Conservation (phyloP, 805 yeast species). For the Diddensiella caesifluorescens region DNA sequence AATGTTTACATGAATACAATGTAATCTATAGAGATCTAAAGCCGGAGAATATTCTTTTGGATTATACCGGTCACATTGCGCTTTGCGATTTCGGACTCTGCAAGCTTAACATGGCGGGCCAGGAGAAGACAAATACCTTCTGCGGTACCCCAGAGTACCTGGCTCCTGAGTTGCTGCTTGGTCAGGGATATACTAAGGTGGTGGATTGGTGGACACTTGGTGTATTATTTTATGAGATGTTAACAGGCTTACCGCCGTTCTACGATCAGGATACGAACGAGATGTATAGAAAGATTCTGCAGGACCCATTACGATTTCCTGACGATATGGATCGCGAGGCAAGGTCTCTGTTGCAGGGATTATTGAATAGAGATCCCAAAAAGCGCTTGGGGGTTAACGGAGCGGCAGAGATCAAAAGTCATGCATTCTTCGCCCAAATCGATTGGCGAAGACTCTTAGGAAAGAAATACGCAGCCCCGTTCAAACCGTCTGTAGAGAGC, state of each 20-base stretch:
- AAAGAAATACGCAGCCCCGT: conserved; percentile 93
- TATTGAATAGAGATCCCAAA: conserved; percentile 80
- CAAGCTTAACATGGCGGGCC: conserved; percentile 87
- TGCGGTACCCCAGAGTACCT: conserved; percentile 98
- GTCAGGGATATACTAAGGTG: conserved; percentile 90
- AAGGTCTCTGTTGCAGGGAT: conserved; percentile 64
- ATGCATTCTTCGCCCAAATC: conserved; percentile 79
- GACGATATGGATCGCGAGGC: conserved; percentile 82
- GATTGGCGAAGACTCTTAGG: conserved; percentile 80
- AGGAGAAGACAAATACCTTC: conserved; percentile 82
- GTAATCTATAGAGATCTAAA: conserved; percentile 93
- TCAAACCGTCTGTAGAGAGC: conserved; percentile 82
- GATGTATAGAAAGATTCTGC: conserved; percentile 90
- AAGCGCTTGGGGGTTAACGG: conserved; percentile 74
- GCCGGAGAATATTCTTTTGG: conserved; percentile 91
- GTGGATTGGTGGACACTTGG: conserved; percentile 99
- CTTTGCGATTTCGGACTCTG: conserved; percentile 96
- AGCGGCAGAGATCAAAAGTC: conserved; percentile 76
- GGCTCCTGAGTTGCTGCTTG: conserved; percentile 88
- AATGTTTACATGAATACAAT: conserved; percentile 82
- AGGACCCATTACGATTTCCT: conserved; percentile 86
- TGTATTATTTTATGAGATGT: conserved; percentile 87
- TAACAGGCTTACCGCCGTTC: conserved; percentile 95
- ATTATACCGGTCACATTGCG: conserved; percentile 97
- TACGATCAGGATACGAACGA: conserved; percentile 89